Base-by-base conservation (phyloP, 225 moss, liverwort and hornwort species). In the Climacium dendroides region DNA sequence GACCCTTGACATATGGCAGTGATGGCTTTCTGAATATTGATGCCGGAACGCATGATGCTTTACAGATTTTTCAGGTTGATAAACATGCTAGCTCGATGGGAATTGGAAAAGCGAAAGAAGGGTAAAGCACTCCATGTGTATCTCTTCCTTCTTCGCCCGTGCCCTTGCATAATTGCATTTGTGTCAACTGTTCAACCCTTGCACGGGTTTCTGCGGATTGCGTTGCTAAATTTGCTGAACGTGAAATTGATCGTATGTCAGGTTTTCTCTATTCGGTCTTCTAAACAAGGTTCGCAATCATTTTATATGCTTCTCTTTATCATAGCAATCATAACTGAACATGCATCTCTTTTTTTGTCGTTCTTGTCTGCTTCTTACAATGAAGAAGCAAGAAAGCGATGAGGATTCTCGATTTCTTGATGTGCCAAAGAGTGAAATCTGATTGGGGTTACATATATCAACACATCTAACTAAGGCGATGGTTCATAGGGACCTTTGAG, bases 41-140 rank as follows among this genome's bases (percentile, higher is more conserved):
- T 92, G 94, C 93, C 17, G 85, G 91, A 70, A 96, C 96, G 59
- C 93, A 97, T 71, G 97, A 99, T 90, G 95, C 99, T 59, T 87
- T 99, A 87, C 96, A 97, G 70, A 96, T 99, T 66, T 99, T 99
- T 88, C 95, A 94, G 73, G 89, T 92, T 77, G 97, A 99, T 90
- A 92, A 94, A 79, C 99, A 96, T 82, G 94, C 97, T 64, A 99
- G 99, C 86, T 93, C 92, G 23, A 99, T 99, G 99, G 97, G 99
- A 74, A 96, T 97, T 54, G 99, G 97, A 70, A 97, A 95, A 91
- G 87, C 97, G 61, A 99, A 99, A 89, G 99, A 99, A 94, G 99
- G 99, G 99, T 99, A 93, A 86, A 80, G 26, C 41, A 47, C 6
- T 73, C 55, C 15, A 52, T 58, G 53, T 48, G 29, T 71, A 84